These are phyloP conservation scores for Yamadazyma takamatsuzukensis DNA, from an alignment of 805 yeast genomes.

Conservation along the genomic window DNA sequence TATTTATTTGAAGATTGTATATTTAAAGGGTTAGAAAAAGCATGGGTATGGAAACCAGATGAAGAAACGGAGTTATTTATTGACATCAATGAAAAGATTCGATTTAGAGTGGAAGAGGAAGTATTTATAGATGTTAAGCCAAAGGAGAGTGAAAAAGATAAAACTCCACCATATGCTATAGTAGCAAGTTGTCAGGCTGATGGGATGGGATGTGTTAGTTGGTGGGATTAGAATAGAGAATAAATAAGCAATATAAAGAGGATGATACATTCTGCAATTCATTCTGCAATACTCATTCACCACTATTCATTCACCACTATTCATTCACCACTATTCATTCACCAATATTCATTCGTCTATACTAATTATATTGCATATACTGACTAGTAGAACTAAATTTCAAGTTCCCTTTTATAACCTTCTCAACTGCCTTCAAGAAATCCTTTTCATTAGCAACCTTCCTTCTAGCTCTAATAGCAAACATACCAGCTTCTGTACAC, in stretches of 20 bases:
- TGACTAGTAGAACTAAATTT: constrained; percentile 96
- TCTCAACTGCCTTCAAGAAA: constrained; percentile 95
- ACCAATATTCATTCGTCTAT: neutral
- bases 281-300: neutral
- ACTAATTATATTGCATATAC: constrained; percentile 94
- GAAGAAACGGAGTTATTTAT: constrained; percentile 74
- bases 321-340: neutral
- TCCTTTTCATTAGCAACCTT: constrained; percentile 98
- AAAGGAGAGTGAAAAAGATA: constrained; percentile 39
- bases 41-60: constrained; percentile 91
- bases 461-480: constrained; percentile 96
- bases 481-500: constrained; percentile 99
- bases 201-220: constrained; percentile 93
- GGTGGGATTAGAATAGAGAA: constrained; percentile 73
- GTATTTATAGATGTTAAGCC: constrained; percentile 83
- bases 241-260: neutral
- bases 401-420: constrained; percentile 97
- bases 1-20: constrained; percentile 75
- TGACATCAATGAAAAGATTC: constrained; percentile 86
- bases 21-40: constrained; percentile 71
- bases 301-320: neutral
- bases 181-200: constrained; percentile 91
- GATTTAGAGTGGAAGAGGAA: constrained; percentile 90
- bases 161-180: constrained; percentile 77
- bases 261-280: neutral